These are phyloP conservation scores for Rhizopus stolonifer DNA, from an alignment of 371 early-diverging fungal genomes.

Conservation along the genomic window DNA sequence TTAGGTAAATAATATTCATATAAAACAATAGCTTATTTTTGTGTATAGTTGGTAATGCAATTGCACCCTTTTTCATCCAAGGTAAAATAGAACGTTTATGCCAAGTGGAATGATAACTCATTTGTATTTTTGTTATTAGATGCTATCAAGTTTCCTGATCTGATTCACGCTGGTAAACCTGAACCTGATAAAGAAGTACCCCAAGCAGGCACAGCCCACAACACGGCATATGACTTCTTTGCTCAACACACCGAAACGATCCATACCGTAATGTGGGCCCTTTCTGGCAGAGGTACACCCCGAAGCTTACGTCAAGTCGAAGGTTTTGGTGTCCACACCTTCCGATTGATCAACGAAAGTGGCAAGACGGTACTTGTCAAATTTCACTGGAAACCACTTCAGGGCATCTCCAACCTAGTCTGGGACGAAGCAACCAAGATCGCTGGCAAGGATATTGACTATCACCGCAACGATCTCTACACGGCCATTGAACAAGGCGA, in stretches of 20 bases:
- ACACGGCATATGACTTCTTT: constrained; percentile 55
- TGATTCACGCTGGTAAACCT: constrained; percentile 53
- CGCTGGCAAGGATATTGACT: constrained; percentile 56
- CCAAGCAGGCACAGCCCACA: constrained; percentile 51
- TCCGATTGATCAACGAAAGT: constrained; percentile 48
- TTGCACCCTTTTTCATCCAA: constrained; percentile 53
- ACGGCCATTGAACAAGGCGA: constrained; percentile 47
- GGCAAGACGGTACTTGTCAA: constrained; percentile 47
- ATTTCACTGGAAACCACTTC: constrained; percentile 56
- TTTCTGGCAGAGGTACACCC: constrained; percentile 49
- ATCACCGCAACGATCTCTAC: constrained; percentile 50
- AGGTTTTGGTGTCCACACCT: constrained; percentile 49
- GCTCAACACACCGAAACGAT: constrained; percentile 43
- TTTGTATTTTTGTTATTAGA: constrained; percentile 22
- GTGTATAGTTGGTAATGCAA: constrained; percentile 41
- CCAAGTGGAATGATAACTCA: too few relatives aligned
- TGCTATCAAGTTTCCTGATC: constrained; percentile 51
- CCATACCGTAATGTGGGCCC: constrained; percentile 49
- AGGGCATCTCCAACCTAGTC: constrained; percentile 41
- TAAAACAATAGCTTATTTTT: not conserved
- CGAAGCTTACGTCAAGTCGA: constrained; percentile 45
- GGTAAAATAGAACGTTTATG: too few relatives aligned
- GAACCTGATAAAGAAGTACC: constrained; percentile 50
- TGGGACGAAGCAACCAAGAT: constrained; percentile 58
- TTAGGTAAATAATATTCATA: constrained; percentile 6